Conservation (phyloP, 169 alveolate genomes). For the Prorocentrum cordatum region DNA sequence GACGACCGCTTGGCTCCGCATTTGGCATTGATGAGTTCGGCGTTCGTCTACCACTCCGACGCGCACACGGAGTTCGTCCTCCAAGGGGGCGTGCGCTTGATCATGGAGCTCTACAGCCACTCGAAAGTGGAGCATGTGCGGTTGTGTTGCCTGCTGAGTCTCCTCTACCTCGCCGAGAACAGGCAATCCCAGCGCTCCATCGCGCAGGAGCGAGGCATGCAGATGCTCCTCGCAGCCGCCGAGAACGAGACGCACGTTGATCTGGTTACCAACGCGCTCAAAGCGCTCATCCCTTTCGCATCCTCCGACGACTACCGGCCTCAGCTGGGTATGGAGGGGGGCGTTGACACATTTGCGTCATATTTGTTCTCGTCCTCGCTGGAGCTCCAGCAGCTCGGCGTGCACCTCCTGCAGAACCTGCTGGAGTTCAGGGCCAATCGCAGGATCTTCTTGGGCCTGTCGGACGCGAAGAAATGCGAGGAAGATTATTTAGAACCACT, state of each 20-base stretch:
- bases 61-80: slow-evolving; percentile 68
- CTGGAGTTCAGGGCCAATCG: slow-evolving; percentile 48
- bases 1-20: slow-evolving; percentile 71
- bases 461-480: slow-evolving; percentile 46
- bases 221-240: slow-evolving; percentile 62
- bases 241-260: slow-evolving; percentile 72
- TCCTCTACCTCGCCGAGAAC: slow-evolving; percentile 54
- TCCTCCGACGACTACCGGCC: slow-evolving; percentile 69
- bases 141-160: slow-evolving; percentile 65
- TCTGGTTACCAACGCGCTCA: slow-evolving; percentile 64
- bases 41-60: slow-evolving; percentile 60
- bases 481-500: background rate
- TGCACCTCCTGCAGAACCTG: slow-evolving; percentile 52
- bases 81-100: slow-evolving; percentile 66
- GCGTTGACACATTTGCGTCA: slow-evolving; percentile 15
- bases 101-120: slow-evolving; percentile 57
- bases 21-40: slow-evolving; percentile 69
- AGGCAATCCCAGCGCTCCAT: slow-evolving; percentile 42
- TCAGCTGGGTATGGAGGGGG: slow-evolving; percentile 68
- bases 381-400: slow-evolving; percentile 63
- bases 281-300: slow-evolving; percentile 72
- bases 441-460: slow-evolving; percentile 42
- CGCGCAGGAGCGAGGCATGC: slow-evolving; percentile 68
- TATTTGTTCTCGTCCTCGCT: slow-evolving; percentile 36
- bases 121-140: slow-evolving; percentile 68